phyloP scores from a whole-genome alignment of 495 filamentous ascomycete genomes.

The Trichoderma gamsii region DNA sequence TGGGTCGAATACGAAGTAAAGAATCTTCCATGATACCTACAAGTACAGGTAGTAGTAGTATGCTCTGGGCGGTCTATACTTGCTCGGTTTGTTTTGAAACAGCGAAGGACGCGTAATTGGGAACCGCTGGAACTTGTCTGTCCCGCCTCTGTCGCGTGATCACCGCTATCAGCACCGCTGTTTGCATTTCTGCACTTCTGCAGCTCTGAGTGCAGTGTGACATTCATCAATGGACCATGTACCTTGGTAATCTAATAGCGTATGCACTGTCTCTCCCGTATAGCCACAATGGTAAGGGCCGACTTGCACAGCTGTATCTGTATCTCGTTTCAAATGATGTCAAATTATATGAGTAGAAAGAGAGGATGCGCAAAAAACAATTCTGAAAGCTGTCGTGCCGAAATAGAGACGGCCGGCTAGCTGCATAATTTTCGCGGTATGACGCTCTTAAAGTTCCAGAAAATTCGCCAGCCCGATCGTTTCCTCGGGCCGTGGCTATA shows the following conservation, averaged over 20 bases:
- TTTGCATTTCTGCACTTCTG: conserved; percentile 2
- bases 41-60: too few relatives aligned
- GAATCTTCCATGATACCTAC: too few relatives aligned
- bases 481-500: background rate
- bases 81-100: too few relatives aligned
- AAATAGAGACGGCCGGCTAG: background rate
- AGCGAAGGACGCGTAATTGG: too few relatives aligned
- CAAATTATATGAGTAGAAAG: background rate
- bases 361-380: background rate
- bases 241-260: background rate
- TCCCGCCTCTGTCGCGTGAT: too few relatives aligned
- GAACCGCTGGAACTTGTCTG: too few relatives aligned
- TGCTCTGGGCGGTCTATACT: too few relatives aligned
- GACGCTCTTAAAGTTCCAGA: background rate
- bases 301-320: background rate
- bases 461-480: background rate
- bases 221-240: background rate
- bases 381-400: background rate
- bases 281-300: background rate
- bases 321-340: background rate
- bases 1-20: too few relatives aligned
- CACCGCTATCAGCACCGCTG: background rate
- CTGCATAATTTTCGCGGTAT: background rate
- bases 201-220: background rate
- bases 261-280: background rate